These are phyloP conservation scores for Cylindrotheca closterium DNA, from an alignment of 108 stramenopile genomes.

Conservation along the genomic window DNA sequence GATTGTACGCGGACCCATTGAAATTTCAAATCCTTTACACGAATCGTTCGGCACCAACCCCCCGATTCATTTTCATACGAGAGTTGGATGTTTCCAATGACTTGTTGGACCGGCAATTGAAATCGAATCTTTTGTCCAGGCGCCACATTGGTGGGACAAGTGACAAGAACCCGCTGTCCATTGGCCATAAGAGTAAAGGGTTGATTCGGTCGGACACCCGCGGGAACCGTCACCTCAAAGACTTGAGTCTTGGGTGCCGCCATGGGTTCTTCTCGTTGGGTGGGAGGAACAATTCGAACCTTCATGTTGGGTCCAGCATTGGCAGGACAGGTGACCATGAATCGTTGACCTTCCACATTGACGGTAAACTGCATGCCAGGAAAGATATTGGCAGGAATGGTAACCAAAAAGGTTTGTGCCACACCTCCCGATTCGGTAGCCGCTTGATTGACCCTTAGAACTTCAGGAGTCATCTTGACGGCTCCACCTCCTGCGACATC, in stretches of 20 bases:
- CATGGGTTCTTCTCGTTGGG: constrained; percentile 32
- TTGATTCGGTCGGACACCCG: constrained; percentile 79
- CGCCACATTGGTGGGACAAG: constrained; percentile 83
- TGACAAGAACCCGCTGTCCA: constrained; percentile 89
- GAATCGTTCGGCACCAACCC: constrained; percentile 85
- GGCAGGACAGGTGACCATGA: constrained; percentile 81
- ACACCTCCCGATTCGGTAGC: constrained; percentile 37
- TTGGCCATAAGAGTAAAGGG: constrained; percentile 87
- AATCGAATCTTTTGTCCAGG: constrained; percentile 91
- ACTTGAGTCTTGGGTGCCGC: constrained; percentile 76
- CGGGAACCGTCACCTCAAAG: constrained; percentile 87
- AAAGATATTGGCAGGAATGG: constrained; percentile 72
- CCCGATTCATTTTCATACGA: constrained; percentile 72
- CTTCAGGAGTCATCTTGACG: constrained; percentile 62
- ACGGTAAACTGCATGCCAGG: constrained; percentile 86
- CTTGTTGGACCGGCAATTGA: constrained; percentile 71
- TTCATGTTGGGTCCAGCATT: constrained; percentile 79
- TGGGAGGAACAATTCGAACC: constrained; percentile 78
- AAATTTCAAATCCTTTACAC: constrained; percentile 86
- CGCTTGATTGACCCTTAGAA: constrained; percentile 42
- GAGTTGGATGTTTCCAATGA: constrained; percentile 43
- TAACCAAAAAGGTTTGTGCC: constrained; percentile 78
- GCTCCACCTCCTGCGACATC: constrained; percentile 51
- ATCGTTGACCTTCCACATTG: constrained; percentile 72
- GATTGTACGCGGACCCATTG: constrained; percentile 82